Evolutionary conservation across 345 rosid genomes (phyloP).

Genomic region (Citrus unshiu): DNA sequence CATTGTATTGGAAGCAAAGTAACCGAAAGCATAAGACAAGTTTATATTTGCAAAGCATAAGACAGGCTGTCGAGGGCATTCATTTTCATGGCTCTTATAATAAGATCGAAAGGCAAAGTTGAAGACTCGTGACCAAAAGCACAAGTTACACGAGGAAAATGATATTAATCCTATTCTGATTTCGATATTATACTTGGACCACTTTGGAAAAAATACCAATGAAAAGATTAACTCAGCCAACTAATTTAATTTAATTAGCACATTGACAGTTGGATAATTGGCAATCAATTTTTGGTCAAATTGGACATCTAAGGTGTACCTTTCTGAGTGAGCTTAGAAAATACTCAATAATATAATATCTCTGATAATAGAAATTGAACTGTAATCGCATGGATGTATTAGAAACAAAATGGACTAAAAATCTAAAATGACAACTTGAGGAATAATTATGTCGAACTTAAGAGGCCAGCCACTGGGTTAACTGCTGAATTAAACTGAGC

Average conservation of each 20-base stretch:
- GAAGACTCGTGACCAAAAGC: not conserved
- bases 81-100: not conserved
- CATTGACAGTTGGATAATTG: not conserved
- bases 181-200: not conserved
- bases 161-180: not conserved
- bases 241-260: not conserved
- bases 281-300: not conserved
- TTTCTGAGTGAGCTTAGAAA: not conserved
- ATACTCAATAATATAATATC: not conserved
- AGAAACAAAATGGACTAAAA: not conserved
- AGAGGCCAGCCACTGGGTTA: not conserved
- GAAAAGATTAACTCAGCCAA: not conserved
- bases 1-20: constrained; percentile 55
- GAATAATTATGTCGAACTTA: not conserved
- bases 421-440: not conserved
- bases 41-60: not conserved
- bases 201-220: not conserved
- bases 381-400: not conserved
- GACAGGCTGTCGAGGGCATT: not conserved
- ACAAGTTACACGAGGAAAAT: not conserved
- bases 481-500: not conserved
- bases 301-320: not conserved
- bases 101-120: no score
- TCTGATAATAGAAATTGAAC: not conserved
- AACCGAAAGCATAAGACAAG: constrained; percentile 3